Conservation (phyloP, 1,139 yeast genomes). For the Suhomyces bolitotheri region DNA sequence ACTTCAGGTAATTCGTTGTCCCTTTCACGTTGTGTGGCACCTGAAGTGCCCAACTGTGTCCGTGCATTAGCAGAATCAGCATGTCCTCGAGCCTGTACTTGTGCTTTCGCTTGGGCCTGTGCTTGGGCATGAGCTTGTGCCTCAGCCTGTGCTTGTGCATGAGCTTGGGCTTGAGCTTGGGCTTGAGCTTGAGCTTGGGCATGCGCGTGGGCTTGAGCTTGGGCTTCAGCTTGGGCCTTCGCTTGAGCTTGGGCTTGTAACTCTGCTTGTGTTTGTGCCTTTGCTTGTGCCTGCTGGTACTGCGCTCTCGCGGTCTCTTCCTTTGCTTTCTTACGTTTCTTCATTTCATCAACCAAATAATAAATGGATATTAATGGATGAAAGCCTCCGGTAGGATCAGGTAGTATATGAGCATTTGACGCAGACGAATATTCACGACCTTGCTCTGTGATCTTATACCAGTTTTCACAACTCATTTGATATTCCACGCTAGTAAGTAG, state of each 20-base stretch:
- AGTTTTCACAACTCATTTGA: conserved; percentile 60
- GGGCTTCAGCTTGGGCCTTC: conserved; percentile 3
- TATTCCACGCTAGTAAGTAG: conserved; percentile 71
- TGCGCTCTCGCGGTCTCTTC: conserved; percentile 41
- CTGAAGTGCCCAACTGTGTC: too few relatives aligned
- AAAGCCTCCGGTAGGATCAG: conserved; percentile 86
- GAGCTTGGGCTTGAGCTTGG: conserved; percentile 6
- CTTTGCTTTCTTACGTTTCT: conserved; percentile 65
- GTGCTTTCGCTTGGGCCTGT: conserved; percentile 6
- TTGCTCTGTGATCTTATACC: conserved; percentile 53
- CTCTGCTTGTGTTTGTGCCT: conserved; percentile 3
- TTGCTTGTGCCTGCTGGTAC: conserved; percentile 16
- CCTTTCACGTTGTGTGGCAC: conserved; percentile 3
- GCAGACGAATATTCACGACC: conserved; percentile 47
- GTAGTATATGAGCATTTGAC: conserved; percentile 41
- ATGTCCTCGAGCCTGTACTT: conserved; percentile 4
- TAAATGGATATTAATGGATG: conserved; percentile 90
- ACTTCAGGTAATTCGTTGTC: conserved; percentile 9
- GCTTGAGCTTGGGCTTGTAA: conserved; percentile 3
- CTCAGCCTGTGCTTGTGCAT: conserved; percentile 8
- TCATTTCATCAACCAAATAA: conserved; percentile 81
- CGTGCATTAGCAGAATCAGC: conserved; percentile 7
- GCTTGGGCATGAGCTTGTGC: conserved; percentile 7
- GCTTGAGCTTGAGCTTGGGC: conserved; percentile 8
- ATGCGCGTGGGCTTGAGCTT: conserved; percentile 2